Conservation (phyloP, 2,329 filamentous ascomycete species). For the Sclerotiophoma versabilis region DNA sequence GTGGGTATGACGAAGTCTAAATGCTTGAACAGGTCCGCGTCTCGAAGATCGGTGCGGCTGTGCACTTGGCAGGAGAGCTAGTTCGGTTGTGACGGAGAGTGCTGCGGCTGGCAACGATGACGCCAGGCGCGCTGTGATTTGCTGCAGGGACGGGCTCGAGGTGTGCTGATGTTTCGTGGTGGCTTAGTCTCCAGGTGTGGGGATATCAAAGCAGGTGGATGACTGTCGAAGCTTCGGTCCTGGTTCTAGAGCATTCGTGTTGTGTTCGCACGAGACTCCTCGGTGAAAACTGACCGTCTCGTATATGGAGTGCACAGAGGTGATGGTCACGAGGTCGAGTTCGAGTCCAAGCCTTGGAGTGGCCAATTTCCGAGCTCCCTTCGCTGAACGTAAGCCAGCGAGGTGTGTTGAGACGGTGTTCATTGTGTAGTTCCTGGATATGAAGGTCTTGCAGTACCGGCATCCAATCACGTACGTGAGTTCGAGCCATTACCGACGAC, state of each 20-base stretch:
- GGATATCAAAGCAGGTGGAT: constrained; percentile 4
- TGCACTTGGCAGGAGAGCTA: constrained; percentile 16
- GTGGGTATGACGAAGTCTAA: constrained; percentile 23
- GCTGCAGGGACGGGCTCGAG: background rate
- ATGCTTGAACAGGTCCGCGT: constrained; percentile 19
- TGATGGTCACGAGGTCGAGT: background rate
- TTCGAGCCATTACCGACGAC: no score
- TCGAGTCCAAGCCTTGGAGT: background rate
- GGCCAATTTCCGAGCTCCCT: background rate
- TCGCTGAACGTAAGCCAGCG: background rate
- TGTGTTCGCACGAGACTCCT: constrained; percentile 1
- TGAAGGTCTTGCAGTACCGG: background rate
- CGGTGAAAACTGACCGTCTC: constrained; percentile 5
- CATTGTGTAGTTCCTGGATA: background rate
- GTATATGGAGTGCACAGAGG: background rate
- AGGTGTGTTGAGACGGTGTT: background rate
- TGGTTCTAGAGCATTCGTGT: background rate
- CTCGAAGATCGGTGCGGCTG: constrained; percentile 20
- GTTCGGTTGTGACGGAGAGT: constrained; percentile 15
- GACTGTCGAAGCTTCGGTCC: constrained; percentile 7
- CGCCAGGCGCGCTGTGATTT: constrained; percentile 8
- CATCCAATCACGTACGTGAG: background rate
- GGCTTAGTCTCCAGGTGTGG: constrained; percentile 14
- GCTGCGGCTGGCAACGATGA: constrained; percentile 14
- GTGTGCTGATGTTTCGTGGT: constrained; percentile 17